Conservation (phyloP, 2,329 filamentous ascomycete species). For the Claviceps fusiformis region DNA sequence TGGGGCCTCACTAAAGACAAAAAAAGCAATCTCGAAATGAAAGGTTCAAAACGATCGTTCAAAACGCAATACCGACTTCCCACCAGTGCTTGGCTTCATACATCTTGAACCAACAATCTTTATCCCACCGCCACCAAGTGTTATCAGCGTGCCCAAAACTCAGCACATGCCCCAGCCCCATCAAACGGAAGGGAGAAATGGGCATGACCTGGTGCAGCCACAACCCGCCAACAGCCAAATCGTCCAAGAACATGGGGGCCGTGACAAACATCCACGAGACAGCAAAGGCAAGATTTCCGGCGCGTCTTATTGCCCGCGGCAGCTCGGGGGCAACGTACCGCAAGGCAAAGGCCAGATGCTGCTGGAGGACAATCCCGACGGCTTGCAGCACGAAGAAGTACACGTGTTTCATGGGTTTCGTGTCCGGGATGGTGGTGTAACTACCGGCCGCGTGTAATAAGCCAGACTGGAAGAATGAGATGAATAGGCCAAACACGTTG, state of each 20-base stretch:
- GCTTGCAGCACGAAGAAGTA: conserved; percentile 63
- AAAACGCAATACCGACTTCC: conserved; percentile 26
- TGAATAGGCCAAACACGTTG: conserved; percentile 16
- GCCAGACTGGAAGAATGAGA: conserved; percentile 50
- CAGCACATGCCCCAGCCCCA: conserved; percentile 46
- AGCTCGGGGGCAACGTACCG: conserved; percentile 18
- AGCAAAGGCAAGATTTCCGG: conserved; percentile 48
- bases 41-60: background rate
- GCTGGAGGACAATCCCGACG: conserved; percentile 51
- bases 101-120: conserved; percentile 37
- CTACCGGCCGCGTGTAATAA: conserved; percentile 60
- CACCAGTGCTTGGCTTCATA: conserved; percentile 51
- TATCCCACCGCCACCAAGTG: conserved; percentile 54
- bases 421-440: conserved; percentile 44
- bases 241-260: conserved; percentile 53
- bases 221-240: conserved; percentile 58
- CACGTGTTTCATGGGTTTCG: conserved; percentile 38
- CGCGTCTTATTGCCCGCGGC: conserved; percentile 33
- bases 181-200: conserved; percentile 50
- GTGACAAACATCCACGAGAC: conserved; percentile 57
- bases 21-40: too few relatives aligned
- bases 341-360: conserved; percentile 21
- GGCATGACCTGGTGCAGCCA: conserved; percentile 80
- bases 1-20: too few relatives aligned
- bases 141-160: conserved; percentile 26